Conservation (phyloP, 1,284 basidiomycete genomes). For the Microstroma glucosiphilum region DNA sequence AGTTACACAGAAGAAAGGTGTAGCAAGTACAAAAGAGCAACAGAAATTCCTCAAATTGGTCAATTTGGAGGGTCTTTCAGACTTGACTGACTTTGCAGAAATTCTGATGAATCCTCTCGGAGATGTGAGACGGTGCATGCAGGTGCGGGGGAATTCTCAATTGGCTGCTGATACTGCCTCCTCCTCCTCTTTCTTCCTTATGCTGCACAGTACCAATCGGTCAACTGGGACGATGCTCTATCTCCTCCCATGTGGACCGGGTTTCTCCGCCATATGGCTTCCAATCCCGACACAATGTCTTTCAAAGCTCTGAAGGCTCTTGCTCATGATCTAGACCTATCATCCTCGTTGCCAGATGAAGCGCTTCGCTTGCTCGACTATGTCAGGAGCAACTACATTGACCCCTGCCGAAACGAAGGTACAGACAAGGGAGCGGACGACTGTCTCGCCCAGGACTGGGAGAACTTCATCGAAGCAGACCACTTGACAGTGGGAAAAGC, state of each 20-base stretch:
- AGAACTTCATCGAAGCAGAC: conserved; percentile 59
- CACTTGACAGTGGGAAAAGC: conserved; percentile 70
- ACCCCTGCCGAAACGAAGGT: conserved; percentile 19
- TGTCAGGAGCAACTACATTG: conserved; percentile 23
- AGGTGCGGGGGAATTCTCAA: neutral
- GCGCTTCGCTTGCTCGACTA: conserved; percentile 16
- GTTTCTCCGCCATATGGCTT: conserved; percentile 11
- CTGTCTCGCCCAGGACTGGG: conserved; percentile 72
- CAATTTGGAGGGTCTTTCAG: conserved; percentile 27
- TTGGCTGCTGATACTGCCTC: neutral
- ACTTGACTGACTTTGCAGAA: conserved; percentile 36
- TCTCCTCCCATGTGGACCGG: conserved; percentile 21
- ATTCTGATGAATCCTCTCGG: conserved; percentile 37
- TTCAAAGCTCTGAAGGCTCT: neutral
- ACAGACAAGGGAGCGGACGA: conserved; percentile 16
- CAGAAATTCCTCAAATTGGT: conserved; percentile 16
- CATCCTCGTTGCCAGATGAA: neutral
- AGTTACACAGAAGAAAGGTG: too few relatives aligned
- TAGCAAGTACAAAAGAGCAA: too few relatives aligned
- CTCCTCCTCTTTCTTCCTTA: neutral
- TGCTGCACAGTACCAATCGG: conserved; percentile 5
- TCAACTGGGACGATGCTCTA: conserved; percentile 33
- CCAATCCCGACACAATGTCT: conserved; percentile 7
- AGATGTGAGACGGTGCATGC: conserved; percentile 24
- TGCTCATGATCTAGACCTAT: neutral